A percentile compares a stretch with the other conserved stretches of the same genome.
These are phyloP conservation scores for Phyllosticta citribraziliensis DNA, from an alignment of 2,329 filamentous ascomycete genomes.

Conservation along the genomic window DNA sequence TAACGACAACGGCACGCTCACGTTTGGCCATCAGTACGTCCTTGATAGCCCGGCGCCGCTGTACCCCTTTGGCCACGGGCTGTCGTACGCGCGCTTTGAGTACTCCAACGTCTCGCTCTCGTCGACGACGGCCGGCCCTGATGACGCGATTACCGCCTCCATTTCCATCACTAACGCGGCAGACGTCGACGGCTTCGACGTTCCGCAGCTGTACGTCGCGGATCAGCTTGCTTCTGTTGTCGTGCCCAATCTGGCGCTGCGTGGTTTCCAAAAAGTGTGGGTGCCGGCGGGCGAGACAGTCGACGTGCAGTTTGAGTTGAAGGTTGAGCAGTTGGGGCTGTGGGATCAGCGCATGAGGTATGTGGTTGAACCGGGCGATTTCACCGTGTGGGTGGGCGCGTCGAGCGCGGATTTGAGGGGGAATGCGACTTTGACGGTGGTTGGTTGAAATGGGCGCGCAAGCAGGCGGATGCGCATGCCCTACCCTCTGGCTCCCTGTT, in stretches of 20 bases:
- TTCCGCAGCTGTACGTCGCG: conserved; percentile 58
- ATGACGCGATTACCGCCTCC: conserved; percentile 48
- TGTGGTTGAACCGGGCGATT: conserved; percentile 63
- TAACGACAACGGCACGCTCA: conserved; percentile 49
- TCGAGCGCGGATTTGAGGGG: conserved; percentile 47
- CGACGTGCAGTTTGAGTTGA: conserved; percentile 41
- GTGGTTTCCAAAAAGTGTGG: conserved; percentile 57
- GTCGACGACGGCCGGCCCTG: conserved; percentile 36
- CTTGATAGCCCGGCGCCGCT: conserved; percentile 49
- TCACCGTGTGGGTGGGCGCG: conserved; percentile 51
- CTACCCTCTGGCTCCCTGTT: too few species aligned
- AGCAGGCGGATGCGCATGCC: too few species aligned
- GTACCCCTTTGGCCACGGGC: conserved; percentile 58
- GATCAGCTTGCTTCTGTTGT: conserved; percentile 53
- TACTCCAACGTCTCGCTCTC: conserved; percentile 48
- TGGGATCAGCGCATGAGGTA: conserved; percentile 57
- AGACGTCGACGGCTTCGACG: conserved; percentile 50
- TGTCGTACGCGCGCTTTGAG: conserved; percentile 54
- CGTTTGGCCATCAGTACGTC: conserved; percentile 57
- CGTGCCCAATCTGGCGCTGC: conserved; percentile 54
- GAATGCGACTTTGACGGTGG: conserved; percentile 48
- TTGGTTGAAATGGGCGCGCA: neutral
- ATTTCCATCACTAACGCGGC: conserved; percentile 53
- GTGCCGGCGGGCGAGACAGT: conserved; percentile 51
- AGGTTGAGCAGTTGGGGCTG: conserved; percentile 43